phyloP scores from a whole-genome alignment of 2,329 filamentous ascomycete genomes.

The Capronia epimyces region DNA sequence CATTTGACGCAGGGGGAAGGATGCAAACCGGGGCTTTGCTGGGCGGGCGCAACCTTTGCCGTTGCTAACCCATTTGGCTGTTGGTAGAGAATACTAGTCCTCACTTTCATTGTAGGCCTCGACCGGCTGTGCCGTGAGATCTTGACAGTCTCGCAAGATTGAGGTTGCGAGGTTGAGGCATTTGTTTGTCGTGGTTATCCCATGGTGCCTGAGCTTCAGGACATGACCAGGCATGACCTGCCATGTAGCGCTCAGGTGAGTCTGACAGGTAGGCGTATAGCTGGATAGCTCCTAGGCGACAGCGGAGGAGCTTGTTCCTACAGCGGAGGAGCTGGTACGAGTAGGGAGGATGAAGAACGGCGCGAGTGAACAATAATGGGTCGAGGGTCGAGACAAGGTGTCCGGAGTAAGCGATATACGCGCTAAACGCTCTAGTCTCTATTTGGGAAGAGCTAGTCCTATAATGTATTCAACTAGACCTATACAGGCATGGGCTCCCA shows the following conservation, averaged over 20 bases:
- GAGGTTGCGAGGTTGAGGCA: not conserved
- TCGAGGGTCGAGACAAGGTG: not conserved
- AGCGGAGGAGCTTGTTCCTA: not conserved
- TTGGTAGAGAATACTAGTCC: not conserved
- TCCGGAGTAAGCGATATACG: not conserved
- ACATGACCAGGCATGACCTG: no score
- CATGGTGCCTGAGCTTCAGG: not conserved
- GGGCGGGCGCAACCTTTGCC: not conserved
- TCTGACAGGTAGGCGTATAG: not conserved
- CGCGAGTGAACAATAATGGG: not conserved
- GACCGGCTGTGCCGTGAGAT: not conserved
- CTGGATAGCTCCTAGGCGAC: not conserved
- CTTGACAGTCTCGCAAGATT: not conserved
- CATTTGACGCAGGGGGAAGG: conserved; percentile 18
- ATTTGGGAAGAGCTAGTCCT: not conserved
- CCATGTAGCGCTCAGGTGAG: not conserved
- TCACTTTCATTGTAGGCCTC: not conserved
- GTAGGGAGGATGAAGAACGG: not conserved
- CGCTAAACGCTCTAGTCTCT: not conserved
- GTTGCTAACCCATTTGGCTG: not conserved
- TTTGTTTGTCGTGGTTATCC: not conserved
- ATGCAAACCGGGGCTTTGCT: conserved; percentile 1
- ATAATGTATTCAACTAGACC: not conserved
- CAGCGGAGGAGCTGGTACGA: no score
- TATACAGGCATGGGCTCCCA: not conserved